A percentile compares a stretch with the other conserved stretches of the same genome.
Conservation (phyloP, 2,329 filamentous ascomycete genomes). For the Calonectria naviculata region DNA sequence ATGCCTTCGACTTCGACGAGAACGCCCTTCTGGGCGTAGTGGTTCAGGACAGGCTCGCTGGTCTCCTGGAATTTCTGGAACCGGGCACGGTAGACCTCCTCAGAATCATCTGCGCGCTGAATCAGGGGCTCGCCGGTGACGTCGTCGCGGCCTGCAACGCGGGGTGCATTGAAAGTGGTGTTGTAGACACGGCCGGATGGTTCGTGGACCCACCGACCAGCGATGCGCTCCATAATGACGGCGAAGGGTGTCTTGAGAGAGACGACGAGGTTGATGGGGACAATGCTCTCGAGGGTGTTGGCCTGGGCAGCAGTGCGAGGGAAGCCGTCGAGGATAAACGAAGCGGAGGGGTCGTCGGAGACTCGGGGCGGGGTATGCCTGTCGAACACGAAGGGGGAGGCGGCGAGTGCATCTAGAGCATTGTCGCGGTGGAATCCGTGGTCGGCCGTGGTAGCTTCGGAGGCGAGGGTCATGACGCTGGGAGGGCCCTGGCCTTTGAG, state of each 20-base stretch:
- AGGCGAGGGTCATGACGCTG: constrained; percentile 64
- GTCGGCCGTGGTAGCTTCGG: constrained; percentile 52
- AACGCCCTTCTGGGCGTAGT: constrained; percentile 87
- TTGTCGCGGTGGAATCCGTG: constrained; percentile 46
- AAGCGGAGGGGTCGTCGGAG: constrained; percentile 80
- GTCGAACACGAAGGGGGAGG: constrained; percentile 51
- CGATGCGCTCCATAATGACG: constrained; percentile 90
- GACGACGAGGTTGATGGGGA: constrained; percentile 96
- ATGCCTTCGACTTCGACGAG: constrained; percentile 89
- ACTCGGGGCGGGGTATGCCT: constrained; percentile 53
- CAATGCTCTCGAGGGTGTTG: constrained; percentile 77
- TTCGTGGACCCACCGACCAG: constrained; percentile 93
- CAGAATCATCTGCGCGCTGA: constrained; percentile 86
- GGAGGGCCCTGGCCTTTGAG: constrained; percentile 63
- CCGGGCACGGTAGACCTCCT: constrained; percentile 85
- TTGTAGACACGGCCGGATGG: constrained; percentile 95
- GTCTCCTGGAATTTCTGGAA: constrained; percentile 89
- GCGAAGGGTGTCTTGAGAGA: constrained; percentile 86
- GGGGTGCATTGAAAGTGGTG: constrained; percentile 89
- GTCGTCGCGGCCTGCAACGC: constrained; percentile 84
- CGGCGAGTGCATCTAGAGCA: constrained; percentile 54
- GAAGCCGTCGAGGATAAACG: constrained; percentile 96
- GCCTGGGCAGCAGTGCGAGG: constrained; percentile 89
- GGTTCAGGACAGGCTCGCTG: constrained; percentile 84
- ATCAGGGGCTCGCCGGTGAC: constrained; percentile 88